These are phyloP conservation scores for Sporobolomyces phaffii DNA, from an alignment of 768 basidiomycete genomes.

Conservation along the genomic window DNA sequence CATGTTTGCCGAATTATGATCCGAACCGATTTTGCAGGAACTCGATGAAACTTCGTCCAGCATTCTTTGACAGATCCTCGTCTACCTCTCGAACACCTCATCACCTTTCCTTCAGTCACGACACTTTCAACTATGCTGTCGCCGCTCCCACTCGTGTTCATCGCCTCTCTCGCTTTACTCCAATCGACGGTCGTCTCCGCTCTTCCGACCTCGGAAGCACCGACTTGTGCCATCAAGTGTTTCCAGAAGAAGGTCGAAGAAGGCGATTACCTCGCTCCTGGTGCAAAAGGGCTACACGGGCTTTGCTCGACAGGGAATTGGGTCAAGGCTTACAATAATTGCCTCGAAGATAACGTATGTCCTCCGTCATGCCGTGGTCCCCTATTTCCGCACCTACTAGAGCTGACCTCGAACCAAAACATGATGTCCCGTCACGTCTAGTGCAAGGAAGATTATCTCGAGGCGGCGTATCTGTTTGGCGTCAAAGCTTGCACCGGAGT, in stretches of 20 bases:
- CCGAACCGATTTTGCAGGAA: background rate
- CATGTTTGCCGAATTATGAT: no score
- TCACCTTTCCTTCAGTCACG: no score
- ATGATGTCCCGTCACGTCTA: no score
- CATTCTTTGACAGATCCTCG: background rate
- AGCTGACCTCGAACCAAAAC: no score
- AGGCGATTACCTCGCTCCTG: constrained; percentile 5
- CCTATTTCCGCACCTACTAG: background rate
- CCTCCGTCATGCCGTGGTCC: background rate
- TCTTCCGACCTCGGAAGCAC: constrained; percentile 1
- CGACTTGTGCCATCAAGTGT: constrained; percentile 4
- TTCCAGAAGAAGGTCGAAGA: constrained; percentile 16
- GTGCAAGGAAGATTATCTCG: background rate
- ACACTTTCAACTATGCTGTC: no score
- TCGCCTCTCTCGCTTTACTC: background rate
- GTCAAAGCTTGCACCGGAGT: constrained; percentile 5
- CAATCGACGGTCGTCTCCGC: background rate
- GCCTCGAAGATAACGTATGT: constrained; percentile 8
- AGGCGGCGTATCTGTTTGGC: constrained; percentile 3
- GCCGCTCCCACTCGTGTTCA: background rate
- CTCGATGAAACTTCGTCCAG: background rate
- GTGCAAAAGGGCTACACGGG: background rate
- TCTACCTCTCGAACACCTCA: no score
- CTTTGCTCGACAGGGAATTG: background rate
- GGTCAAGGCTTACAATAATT: constrained; percentile 12